A percentile compares a stretch with the other conserved stretches of the same genome.
These are phyloP conservation scores for Colletotrichum tabaci DNA, from an alignment of 2,329 filamentous ascomycete genomes.

Conservation along the genomic window DNA sequence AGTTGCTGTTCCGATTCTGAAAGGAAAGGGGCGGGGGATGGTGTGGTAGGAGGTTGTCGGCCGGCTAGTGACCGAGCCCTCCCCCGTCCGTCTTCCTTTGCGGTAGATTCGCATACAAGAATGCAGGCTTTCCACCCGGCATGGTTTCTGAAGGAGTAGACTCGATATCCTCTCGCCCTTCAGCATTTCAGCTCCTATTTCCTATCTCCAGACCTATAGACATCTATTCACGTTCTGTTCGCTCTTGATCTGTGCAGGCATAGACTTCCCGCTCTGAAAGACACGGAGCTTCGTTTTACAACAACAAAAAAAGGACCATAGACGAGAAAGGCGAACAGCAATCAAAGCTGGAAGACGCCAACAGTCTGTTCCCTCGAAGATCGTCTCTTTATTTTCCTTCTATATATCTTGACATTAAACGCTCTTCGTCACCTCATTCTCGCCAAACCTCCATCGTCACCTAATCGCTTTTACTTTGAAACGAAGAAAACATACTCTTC, in stretches of 20 bases:
- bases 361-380: slow-evolving; percentile 34
- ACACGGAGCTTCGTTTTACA: slow-evolving; percentile 3
- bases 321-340: background rate
- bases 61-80: slow-evolving; percentile 3
- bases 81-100: slow-evolving; percentile 5
- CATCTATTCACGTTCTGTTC: slow-evolving; percentile 7
- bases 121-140: slow-evolving; percentile 5
- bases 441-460: background rate
- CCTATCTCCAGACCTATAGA: slow-evolving; percentile 23
- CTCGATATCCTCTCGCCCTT: background rate
- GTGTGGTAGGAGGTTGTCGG: background rate
- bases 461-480: background rate
- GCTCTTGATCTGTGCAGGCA: slow-evolving; percentile 35
- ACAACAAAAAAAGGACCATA: background rate
- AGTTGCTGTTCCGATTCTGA: slow-evolving; percentile 16
- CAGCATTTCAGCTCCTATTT: background rate
- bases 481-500: background rate
- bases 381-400: slow-evolving; percentile 25
- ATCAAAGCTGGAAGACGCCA: slow-evolving; percentile 34
- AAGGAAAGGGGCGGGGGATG: slow-evolving; percentile 26
- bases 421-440: background rate
- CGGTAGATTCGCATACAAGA: slow-evolving; percentile 21
- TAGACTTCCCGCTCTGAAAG: slow-evolving; percentile 20
- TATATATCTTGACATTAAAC: slow-evolving; percentile 15
- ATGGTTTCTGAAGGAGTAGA: background rate